phyloP scores from a whole-genome alignment of 2,329 filamentous ascomycete species.

The Diaporthe destruens region DNA sequence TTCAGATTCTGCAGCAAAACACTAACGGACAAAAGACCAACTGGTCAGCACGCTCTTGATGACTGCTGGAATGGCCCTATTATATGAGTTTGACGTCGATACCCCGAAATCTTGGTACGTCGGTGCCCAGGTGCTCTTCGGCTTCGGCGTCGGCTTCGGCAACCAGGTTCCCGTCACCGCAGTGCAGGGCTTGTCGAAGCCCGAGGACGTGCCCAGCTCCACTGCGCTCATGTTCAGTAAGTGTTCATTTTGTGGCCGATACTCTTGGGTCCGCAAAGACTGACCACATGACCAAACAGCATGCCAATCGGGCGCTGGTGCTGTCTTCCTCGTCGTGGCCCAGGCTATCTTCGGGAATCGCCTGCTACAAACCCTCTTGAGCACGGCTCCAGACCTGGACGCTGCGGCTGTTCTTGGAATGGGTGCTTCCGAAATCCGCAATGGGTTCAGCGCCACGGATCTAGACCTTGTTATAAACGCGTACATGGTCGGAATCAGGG shows the following conservation, averaged over 20 bases:
- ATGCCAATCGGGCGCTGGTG: conserved; percentile 50
- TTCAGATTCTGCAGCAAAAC: too few species aligned
- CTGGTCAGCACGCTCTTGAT: not conserved
- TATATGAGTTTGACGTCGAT: conserved; percentile 10
- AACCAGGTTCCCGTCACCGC: conserved; percentile 41
- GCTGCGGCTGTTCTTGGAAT: conserved; percentile 47
- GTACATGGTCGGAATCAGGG: conserved; percentile 70
- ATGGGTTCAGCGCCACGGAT: conserved; percentile 56
- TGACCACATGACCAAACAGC: too few species aligned
- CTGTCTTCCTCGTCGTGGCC: conserved; percentile 55
- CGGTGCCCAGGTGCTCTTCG: conserved; percentile 35
- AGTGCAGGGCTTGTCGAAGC: conserved; percentile 37
- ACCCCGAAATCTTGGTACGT: conserved; percentile 33
- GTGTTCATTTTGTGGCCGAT: not conserved
- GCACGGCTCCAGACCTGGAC: conserved; percentile 47
- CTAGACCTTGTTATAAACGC: conserved; percentile 62
- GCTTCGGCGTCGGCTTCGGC: conserved; percentile 37
- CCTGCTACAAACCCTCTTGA: conserved; percentile 46
- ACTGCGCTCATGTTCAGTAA: conserved; percentile 33
- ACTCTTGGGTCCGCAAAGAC: too few species aligned
- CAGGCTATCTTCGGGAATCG: conserved; percentile 52
- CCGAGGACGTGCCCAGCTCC: conserved; percentile 36
- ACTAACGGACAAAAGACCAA: too few species aligned
- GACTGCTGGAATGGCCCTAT: conserved; percentile 3
- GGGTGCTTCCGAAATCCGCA: conserved; percentile 62